Conservation (phyloP, 2,329 filamentous ascomycete species). For the Fusarium sp. region DNA sequence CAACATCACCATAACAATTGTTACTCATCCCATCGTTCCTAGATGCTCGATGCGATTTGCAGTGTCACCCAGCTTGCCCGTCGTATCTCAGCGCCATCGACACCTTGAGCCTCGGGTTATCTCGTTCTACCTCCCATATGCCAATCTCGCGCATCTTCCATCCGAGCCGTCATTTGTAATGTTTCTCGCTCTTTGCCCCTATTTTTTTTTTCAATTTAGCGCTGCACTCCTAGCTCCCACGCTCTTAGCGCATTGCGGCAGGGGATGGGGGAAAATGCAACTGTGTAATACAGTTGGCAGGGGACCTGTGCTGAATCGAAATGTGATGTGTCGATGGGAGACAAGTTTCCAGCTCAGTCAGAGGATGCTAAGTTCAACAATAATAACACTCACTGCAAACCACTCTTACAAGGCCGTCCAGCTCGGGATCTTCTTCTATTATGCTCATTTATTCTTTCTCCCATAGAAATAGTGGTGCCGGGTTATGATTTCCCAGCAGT, state of each 20-base stretch:
- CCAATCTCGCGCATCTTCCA: conserved; percentile 22
- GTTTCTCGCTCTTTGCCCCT: conserved; percentile 29
- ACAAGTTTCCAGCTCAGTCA: conserved; percentile 13
- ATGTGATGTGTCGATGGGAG: conserved; percentile 39
- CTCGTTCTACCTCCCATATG: conserved; percentile 8
- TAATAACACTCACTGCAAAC: conserved; percentile 26
- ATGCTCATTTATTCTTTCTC: not conserved
- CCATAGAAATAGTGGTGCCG: not conserved
- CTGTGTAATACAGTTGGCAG: conserved; percentile 15
- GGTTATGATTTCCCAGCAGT: not conserved
- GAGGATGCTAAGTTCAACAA: conserved; percentile 26
- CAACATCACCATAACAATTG: not conserved
- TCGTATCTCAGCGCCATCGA: not conserved
- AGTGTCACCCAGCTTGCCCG: not conserved
- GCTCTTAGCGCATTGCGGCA: conserved; percentile 21
- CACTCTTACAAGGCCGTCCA: conserved; percentile 25
- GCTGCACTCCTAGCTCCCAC: conserved; percentile 25
- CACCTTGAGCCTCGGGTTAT: not conserved
- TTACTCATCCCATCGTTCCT: conserved; percentile 8
- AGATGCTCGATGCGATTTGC: not conserved
- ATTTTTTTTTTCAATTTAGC: conserved; percentile 25
- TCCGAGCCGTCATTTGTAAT: conserved; percentile 22
- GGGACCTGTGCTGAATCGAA: conserved; percentile 36
- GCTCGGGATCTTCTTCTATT: not conserved
- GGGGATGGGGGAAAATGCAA: conserved; percentile 20